These are phyloP conservation scores for Ceratocystis ficicola DNA, from an alignment of 2,329 filamentous ascomycete species.

Conservation along the genomic window DNA sequence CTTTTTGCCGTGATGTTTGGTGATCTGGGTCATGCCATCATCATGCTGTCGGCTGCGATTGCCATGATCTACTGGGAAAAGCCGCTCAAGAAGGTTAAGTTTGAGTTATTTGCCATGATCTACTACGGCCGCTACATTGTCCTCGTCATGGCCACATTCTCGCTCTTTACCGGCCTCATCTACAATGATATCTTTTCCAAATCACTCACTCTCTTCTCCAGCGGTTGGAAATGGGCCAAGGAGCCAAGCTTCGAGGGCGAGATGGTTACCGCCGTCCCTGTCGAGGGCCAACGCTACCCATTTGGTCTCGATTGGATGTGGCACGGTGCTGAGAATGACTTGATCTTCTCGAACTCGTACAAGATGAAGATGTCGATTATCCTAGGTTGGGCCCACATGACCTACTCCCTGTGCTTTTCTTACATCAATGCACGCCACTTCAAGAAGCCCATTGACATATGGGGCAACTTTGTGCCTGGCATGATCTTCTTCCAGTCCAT, in stretches of 20 bases:
- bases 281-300: constrained; percentile 72
- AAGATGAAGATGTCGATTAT: constrained; percentile 99
- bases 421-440: constrained; percentile 92
- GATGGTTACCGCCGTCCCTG: constrained; percentile 54
- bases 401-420: constrained; percentile 86
- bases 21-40: constrained; percentile 83
- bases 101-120: constrained; percentile 95
- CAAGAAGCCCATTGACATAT: constrained; percentile 88
- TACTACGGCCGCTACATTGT: constrained; percentile 99
- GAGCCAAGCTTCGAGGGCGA: constrained; percentile 48
- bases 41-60: constrained; percentile 71
- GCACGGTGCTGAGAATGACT: constrained; percentile 90
- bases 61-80: constrained; percentile 98
- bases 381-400: constrained; percentile 97
- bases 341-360: constrained; percentile 95
- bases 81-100: constrained; percentile 76
- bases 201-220: constrained; percentile 76
- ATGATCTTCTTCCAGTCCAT: constrained; percentile 99
- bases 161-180: constrained; percentile 89
- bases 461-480: constrained; percentile 91
- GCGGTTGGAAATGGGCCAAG: constrained; percentile 71
- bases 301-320: constrained; percentile 94
- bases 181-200: constrained; percentile 98
- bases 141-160: constrained; percentile 94
- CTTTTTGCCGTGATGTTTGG: constrained; percentile 99